These are phyloP conservation scores for Vachellia collinsii DNA, from an alignment of 306 rosid species.

Conservation along the genomic window DNA sequence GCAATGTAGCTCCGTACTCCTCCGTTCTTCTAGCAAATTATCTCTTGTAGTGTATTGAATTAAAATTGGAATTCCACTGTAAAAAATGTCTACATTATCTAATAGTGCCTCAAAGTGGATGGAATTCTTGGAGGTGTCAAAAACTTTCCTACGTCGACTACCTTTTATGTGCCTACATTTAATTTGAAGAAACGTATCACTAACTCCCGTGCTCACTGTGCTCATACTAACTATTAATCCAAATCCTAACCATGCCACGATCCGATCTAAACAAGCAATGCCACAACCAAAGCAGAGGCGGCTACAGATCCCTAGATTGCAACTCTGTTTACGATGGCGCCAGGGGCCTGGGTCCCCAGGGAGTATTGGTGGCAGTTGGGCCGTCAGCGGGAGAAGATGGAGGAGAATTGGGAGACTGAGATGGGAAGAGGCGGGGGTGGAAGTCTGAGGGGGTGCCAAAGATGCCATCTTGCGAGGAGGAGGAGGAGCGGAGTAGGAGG, in stretches of 20 bases:
- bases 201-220: not conserved
- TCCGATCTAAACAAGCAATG: too few relatives aligned
- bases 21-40: too few relatives aligned
- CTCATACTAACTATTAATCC: not conserved
- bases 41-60: too few relatives aligned
- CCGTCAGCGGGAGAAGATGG: conserved; percentile 37
- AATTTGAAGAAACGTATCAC: not conserved
- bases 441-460: not conserved
- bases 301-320: conserved; percentile 47
- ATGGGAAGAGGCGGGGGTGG: conserved; percentile 15
- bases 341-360: not conserved
- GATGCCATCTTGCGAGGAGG: not conserved
- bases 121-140: too few relatives aligned
- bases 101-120: too few relatives aligned
- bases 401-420: conserved; percentile 35
- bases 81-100: too few relatives aligned
- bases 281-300: conserved; percentile 39
- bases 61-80: too few relatives aligned
- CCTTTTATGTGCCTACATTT: too few relatives aligned
- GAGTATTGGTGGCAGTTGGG: not conserved
- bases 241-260: conserved; percentile 50
- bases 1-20: too few relatives aligned
- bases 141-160: too few relatives aligned
- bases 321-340: conserved; percentile 35
- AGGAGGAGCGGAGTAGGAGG: conserved; percentile 15